Evolutionary conservation across 2,329 filamentous ascomycete genomes (phyloP).

Genomic region (Paraphaeosphaeria sporulosa): DNA sequence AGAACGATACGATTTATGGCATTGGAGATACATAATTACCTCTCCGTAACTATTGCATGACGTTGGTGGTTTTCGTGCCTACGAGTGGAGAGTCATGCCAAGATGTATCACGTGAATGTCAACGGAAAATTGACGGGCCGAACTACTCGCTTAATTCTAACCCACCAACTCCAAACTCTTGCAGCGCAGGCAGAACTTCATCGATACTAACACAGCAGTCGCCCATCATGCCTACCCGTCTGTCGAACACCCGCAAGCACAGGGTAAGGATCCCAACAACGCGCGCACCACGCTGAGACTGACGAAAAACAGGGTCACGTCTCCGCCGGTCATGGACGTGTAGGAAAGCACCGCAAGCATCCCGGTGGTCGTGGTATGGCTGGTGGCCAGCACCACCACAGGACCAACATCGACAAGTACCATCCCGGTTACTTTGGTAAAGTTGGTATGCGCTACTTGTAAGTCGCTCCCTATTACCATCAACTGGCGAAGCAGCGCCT

Average conservation of each 20-base stretch:
- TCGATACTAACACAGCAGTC: slow-evolving; percentile 37
- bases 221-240: slow-evolving; percentile 43
- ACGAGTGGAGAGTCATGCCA: not conserved
- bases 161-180: slow-evolving; percentile 15
- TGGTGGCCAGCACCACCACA: slow-evolving; percentile 94
- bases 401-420: slow-evolving; percentile 92
- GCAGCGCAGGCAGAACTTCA: slow-evolving; percentile 1
- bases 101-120: not conserved
- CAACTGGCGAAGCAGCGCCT: no score
- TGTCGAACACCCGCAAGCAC: slow-evolving; percentile 51
- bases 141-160: slow-evolving; percentile 1
- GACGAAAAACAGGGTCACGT: slow-evolving; percentile 72
- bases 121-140: slow-evolving; percentile 10
- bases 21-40: slow-evolving; percentile 6
- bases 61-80: not conserved
- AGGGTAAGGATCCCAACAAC: no score
- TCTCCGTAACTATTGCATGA: not conserved
- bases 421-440: slow-evolving; percentile 99
- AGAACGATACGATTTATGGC: slow-evolving; percentile 17
- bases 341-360: slow-evolving; percentile 97
- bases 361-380: slow-evolving; percentile 81
- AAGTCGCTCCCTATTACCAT: not conserved
- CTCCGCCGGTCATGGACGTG: slow-evolving; percentile 95
- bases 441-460: slow-evolving; percentile 71
- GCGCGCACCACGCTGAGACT: no score